Conservation (phyloP, 192 early-diverging fungal genomes). For the Funneliformis mosseae region DNA sequence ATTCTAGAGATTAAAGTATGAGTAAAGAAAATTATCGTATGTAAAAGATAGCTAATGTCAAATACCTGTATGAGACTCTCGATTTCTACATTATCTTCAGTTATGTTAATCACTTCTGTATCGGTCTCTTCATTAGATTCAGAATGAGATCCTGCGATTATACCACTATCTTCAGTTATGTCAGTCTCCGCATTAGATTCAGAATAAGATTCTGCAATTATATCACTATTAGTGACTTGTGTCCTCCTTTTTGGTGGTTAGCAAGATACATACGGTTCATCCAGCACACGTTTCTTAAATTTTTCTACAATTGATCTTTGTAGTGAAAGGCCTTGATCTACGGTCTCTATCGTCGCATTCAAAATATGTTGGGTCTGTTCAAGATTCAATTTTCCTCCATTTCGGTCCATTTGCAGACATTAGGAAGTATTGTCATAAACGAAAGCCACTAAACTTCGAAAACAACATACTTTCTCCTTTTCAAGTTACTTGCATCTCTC, state of each 20-base stretch:
- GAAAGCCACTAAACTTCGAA: too few relatives aligned
- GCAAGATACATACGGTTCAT: slow-evolving; percentile 18
- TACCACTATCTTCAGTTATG: slow-evolving; percentile 21
- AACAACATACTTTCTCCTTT: slow-evolving; percentile 23
- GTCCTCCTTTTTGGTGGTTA: slow-evolving; percentile 19
- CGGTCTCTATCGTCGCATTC: slow-evolving; percentile 14
- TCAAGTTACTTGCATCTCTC: slow-evolving; percentile 22
- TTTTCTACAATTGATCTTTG: slow-evolving; percentile 24
- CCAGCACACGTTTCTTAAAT: slow-evolving; percentile 19
- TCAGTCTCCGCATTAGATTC: slow-evolving; percentile 15
- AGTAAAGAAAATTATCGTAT: slow-evolving; percentile 24
- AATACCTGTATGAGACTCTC: slow-evolving; percentile 30
- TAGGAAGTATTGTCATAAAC: slow-evolving; percentile 26
- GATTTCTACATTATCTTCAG: slow-evolving; percentile 26
- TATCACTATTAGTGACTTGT: slow-evolving; percentile 22
- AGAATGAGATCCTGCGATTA: slow-evolving; percentile 20
- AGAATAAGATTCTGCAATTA: slow-evolving; percentile 20
- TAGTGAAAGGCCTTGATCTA: slow-evolving; percentile 25
- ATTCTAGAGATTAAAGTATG: slow-evolving; percentile 9
- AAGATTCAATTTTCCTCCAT: slow-evolving; percentile 20
- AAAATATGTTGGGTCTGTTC: slow-evolving; percentile 27
- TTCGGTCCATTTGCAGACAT: slow-evolving; percentile 23
- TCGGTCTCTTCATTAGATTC: slow-evolving; percentile 21
- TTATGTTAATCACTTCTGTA: slow-evolving; percentile 23
- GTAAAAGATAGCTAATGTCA: slow-evolving; percentile 31